Evolutionary conservation across 225 moss, liverwort and hornwort genomes (phyloP).

Genomic region (Polytrichum formosum): DNA sequence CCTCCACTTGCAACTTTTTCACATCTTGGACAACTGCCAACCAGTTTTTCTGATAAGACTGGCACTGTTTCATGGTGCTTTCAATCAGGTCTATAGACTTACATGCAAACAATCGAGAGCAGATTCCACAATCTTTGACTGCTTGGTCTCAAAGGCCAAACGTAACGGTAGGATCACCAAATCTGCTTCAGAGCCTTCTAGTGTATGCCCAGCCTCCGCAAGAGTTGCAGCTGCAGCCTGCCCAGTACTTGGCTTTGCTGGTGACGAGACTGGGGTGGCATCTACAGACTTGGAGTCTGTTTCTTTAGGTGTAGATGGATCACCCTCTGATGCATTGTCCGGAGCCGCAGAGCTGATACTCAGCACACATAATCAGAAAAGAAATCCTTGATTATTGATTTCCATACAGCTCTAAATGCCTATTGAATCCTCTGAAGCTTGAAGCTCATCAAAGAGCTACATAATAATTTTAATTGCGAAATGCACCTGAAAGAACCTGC

Average conservation of each 20-base stretch:
- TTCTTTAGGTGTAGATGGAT: conserved; percentile 44
- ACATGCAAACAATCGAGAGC: conserved; percentile 98
- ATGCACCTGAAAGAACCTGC: too few relatives aligned
- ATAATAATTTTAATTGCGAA: too few relatives aligned
- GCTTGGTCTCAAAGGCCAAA: conserved; percentile 95
- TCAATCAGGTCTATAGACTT: conserved; percentile 21
- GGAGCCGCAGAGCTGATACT: conserved; percentile 52
- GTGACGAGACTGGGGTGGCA: conserved; percentile 31
- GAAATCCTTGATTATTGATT: too few relatives aligned
- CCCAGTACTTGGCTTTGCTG: conserved; percentile 77
- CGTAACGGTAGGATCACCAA: conserved; percentile 89
- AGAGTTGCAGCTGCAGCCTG: conserved; percentile 93
- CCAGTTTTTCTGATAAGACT: too few relatives aligned
- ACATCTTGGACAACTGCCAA: too few relatives aligned
- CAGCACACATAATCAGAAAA: too few relatives aligned
- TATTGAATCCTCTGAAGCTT: too few relatives aligned
- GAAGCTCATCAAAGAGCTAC: too few relatives aligned
- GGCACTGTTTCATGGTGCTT: too few relatives aligned
- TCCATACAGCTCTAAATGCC: too few relatives aligned
- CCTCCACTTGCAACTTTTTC: too few relatives aligned
- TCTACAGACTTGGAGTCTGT: conserved; percentile 47
- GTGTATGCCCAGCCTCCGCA: conserved; percentile 88
- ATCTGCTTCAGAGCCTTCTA: conserved; percentile 96
- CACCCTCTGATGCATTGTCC: conserved; percentile 66
- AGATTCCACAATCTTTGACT: conserved; percentile 93